Evolutionary conservation across 306 rosid genomes (phyloP).

Genomic region (Begonia loranthoides): DNA sequence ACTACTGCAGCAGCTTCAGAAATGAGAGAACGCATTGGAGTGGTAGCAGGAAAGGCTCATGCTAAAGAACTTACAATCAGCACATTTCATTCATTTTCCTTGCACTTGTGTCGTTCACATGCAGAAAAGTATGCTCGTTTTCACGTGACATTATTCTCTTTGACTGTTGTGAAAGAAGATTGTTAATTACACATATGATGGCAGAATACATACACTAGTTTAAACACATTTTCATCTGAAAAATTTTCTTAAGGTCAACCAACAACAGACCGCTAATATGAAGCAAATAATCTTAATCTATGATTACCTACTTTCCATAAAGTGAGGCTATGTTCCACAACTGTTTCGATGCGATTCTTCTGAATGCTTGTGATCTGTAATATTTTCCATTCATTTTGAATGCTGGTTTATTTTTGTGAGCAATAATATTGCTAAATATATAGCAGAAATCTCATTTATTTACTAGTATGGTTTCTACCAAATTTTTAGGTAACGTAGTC

Average conservation of each 20-base stretch:
- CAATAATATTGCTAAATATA: no score
- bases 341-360: no score
- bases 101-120: constrained; percentile 86
- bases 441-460: background rate
- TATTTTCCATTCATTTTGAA: no score
- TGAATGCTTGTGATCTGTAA: no score
- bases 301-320: no score
- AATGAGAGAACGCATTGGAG: constrained; percentile 88
- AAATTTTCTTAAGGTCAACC: no score
- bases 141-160: background rate
- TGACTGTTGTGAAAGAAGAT: background rate
- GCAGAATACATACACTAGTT: background rate
- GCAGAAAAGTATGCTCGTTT: constrained; percentile 61
- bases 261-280: no score
- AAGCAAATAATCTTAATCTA: no score
- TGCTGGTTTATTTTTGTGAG: no score
- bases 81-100: constrained; percentile 93
- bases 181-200: background rate
- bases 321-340: no score
- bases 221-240: no score
- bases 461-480: background rate
- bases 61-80: constrained; percentile 86
- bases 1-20: constrained; percentile 93
- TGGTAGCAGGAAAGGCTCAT: constrained; percentile 60
- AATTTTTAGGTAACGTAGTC: background rate